phyloP scores from a whole-genome alignment of 2,329 filamentous ascomycete species.

The Diaporthe velutina region DNA sequence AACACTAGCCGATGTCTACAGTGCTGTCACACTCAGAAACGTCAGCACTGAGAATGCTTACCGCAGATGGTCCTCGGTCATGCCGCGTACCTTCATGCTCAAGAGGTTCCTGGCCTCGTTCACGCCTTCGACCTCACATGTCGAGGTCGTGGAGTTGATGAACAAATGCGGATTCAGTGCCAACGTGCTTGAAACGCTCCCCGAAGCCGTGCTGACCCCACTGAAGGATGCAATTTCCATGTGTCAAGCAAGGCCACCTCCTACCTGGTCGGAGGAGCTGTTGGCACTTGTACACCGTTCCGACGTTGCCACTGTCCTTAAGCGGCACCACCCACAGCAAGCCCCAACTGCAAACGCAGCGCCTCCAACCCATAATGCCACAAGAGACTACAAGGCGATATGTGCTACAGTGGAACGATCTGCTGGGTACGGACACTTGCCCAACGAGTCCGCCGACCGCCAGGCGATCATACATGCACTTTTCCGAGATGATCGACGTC shows the following conservation, averaged over 20 bases:
- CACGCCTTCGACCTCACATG: conserved; percentile 62
- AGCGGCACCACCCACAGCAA: conserved; percentile 59
- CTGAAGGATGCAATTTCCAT: conserved; percentile 87
- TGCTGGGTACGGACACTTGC: conserved; percentile 22
- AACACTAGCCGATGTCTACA: conserved; percentile 60
- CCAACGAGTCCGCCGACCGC: conserved; percentile 76
- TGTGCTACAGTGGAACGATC: conserved; percentile 34
- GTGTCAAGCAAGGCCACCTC: conserved; percentile 86
- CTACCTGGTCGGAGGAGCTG: conserved; percentile 78
- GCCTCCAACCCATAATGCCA: conserved; percentile 71
- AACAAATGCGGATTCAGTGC: conserved; percentile 75
- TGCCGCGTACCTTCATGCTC: conserved; percentile 79
- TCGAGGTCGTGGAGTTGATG: conserved; percentile 81
- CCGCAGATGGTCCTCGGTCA: conserved; percentile 59
- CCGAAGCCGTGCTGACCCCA: conserved; percentile 84
- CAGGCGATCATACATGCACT: conserved; percentile 86
- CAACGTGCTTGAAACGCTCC: conserved; percentile 82
- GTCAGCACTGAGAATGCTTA: conserved; percentile 52
- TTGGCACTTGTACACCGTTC: conserved; percentile 84
- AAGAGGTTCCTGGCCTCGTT: conserved; percentile 74
- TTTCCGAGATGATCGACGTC: conserved; percentile 90
- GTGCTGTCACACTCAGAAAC: conserved; percentile 52
- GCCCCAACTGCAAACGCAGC: conserved; percentile 57
- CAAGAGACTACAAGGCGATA: conserved; percentile 83
- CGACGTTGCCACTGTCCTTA: conserved; percentile 79